phyloP scores from a whole-genome alignment of 148 eudicot genomes.

The Cornus suecica region DNA sequence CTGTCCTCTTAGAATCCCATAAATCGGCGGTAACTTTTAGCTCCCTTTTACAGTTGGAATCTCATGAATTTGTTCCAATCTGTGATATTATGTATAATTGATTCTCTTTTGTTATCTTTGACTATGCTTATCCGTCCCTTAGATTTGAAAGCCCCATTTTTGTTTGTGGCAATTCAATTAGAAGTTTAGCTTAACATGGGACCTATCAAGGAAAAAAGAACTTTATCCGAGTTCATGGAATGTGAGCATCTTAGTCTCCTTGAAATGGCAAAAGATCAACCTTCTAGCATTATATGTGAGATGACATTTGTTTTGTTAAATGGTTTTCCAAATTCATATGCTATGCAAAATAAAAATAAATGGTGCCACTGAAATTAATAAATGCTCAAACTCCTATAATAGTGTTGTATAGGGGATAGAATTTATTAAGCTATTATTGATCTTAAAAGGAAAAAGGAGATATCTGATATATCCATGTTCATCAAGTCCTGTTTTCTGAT shows the following conservation, averaged over 20 bases:
- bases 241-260: not conserved
- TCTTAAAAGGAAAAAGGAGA: not conserved
- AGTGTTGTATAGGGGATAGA: not conserved
- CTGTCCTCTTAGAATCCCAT: not conserved
- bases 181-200: not conserved
- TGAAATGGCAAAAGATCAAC: not conserved
- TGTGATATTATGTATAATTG: not conserved
- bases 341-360: not conserved
- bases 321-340: not conserved
- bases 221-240: not conserved
- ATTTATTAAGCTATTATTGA: not conserved
- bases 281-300: not conserved
- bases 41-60: no score
- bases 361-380: not conserved
- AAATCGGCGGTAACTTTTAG: not conserved
- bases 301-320: not conserved
- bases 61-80: not conserved
- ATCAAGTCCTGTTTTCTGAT: not conserved
- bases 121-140: not conserved
- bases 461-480: not conserved
- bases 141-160: not conserved
- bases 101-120: conserved; percentile 1
- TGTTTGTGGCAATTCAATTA: not conserved
- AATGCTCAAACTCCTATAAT: not conserved
- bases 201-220: not conserved